Evolutionary conservation across 352 stramenopile genomes (phyloP).

Genomic region (Globisporangium spinosum): DNA sequence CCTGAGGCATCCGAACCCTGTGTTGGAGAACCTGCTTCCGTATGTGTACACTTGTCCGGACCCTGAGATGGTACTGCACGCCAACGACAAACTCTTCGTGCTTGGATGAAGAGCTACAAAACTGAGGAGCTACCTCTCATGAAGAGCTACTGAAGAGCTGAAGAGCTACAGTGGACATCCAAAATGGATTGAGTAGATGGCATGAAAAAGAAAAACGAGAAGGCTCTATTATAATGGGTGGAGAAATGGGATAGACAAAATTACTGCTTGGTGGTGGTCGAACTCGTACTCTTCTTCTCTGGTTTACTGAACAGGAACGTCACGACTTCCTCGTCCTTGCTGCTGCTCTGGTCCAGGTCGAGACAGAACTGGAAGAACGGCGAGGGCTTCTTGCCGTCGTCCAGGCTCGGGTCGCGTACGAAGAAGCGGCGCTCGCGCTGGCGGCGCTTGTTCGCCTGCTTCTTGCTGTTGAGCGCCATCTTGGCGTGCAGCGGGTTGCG

Average conservation of each 20-base stretch:
- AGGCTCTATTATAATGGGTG: not conserved
- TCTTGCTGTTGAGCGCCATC: constrained; percentile 39
- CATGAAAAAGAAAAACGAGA: not conserved
- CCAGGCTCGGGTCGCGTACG: constrained; percentile 48
- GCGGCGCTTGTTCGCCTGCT: constrained; percentile 34
- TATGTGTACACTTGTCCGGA: constrained; percentile 65
- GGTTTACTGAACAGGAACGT: constrained; percentile 21
- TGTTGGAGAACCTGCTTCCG: constrained; percentile 53
- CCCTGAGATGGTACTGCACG: constrained; percentile 38
- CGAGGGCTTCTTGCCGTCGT: constrained; percentile 25
- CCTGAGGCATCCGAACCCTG: constrained; percentile 30
- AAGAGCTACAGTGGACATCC: not conserved
- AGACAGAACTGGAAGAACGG: constrained; percentile 37
- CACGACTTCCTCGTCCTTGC: not conserved
- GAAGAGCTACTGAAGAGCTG: not conserved
- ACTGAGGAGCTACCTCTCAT: too few species aligned
- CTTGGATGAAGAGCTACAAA: constrained; percentile 28
- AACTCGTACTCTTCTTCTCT: not conserved
- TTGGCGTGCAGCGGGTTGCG: constrained; percentile 73
- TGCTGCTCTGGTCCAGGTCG: constrained; percentile 20
- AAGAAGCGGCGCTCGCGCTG: constrained; percentile 67
- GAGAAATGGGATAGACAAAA: not conserved
- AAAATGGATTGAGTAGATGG: too few species aligned
- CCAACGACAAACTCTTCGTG: constrained; percentile 54
- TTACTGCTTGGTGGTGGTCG: not conserved